phyloP scores from a whole-genome alignment of 73 alveolate species.

The Blepharisma japonicum region DNA sequence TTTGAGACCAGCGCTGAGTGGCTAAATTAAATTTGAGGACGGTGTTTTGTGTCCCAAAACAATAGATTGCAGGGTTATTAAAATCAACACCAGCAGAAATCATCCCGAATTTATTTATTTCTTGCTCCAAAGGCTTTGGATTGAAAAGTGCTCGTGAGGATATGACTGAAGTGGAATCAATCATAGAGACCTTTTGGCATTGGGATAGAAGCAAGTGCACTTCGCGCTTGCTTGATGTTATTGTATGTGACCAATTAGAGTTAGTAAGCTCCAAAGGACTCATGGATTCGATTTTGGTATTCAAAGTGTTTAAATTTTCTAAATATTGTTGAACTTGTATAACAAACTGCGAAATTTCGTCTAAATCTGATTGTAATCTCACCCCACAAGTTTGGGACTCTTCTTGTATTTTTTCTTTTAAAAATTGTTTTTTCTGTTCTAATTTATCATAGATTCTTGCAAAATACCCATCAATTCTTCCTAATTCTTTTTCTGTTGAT shows the following conservation, averaged over 20 bases:
- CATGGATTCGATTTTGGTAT: neutral
- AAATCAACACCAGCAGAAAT: constrained; percentile 15
- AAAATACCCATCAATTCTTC: constrained; percentile 14
- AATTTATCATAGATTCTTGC: neutral
- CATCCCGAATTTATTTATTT: constrained; percentile 24
- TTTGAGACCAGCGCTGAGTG: constrained; percentile 41
- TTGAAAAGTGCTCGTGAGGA: constrained; percentile 5
- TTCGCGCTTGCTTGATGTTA: constrained; percentile 16
- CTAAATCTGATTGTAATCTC: neutral
- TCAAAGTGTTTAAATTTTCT: neutral
- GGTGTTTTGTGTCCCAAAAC: constrained; percentile 60
- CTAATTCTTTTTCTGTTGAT: neutral
- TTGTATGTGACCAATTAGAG: neutral
- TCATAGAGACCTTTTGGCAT: neutral
- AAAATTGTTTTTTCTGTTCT: neutral
- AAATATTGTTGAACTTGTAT: neutral
- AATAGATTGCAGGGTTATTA: constrained; percentile 40
- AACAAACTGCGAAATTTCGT: neutral
- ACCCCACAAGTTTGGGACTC: constrained; percentile 20
- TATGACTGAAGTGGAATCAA: constrained; percentile 7
- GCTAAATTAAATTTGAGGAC: constrained; percentile 49
- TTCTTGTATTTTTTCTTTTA: constrained; percentile 4
- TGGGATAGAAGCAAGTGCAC: neutral
- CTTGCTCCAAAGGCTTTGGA: constrained; percentile 21
- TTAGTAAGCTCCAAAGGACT: neutral